Conservation (phyloP, 2,329 filamentous ascomycete species). For the Phialemonium atrogriseum region DNA sequence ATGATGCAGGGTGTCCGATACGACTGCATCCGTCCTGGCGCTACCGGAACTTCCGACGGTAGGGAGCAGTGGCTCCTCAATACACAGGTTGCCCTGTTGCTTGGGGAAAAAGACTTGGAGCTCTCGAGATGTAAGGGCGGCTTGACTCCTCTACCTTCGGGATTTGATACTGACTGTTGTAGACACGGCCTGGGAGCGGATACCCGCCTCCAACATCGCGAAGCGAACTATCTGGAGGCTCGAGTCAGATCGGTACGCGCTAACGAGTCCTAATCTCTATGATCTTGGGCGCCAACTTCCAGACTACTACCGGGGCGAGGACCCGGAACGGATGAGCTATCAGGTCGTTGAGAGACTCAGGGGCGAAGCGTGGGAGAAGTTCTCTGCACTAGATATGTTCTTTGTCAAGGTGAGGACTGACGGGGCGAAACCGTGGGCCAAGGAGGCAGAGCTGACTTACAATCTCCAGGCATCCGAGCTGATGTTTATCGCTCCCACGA, state of each 20-base stretch:
- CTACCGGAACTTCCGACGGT: slow-evolving; percentile 45
- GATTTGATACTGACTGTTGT: not conserved
- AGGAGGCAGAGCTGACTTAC: no score
- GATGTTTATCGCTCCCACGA: slow-evolving; percentile 47
- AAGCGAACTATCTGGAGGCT: slow-evolving; percentile 54
- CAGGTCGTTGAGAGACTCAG: slow-evolving; percentile 36
- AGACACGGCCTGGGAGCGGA: slow-evolving; percentile 53
- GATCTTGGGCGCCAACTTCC: slow-evolving; percentile 45
- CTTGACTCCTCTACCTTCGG: not conserved
- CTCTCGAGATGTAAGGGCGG: slow-evolving; percentile 48
- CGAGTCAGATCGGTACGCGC: slow-evolving; percentile 47
- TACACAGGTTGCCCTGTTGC: slow-evolving; percentile 52
- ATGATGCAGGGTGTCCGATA: slow-evolving; percentile 53
- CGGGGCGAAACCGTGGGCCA: slow-evolving; percentile 1
- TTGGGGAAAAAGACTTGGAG: slow-evolving; percentile 56
- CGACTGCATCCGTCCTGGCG: slow-evolving; percentile 49
- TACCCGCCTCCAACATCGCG: slow-evolving; percentile 42
- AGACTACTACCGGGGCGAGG: slow-evolving; percentile 39
- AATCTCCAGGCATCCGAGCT: slow-evolving; percentile 49
- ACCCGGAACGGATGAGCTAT: slow-evolving; percentile 35
- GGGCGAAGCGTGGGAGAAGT: slow-evolving; percentile 41
- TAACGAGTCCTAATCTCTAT: slow-evolving; percentile 40
- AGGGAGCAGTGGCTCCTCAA: slow-evolving; percentile 61
- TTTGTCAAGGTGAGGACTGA: slow-evolving; percentile 50
- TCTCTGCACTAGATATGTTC: slow-evolving; percentile 53